Base-by-base conservation (phyloP, 306 rosid species). In the Hippophae tibetana region DNA sequence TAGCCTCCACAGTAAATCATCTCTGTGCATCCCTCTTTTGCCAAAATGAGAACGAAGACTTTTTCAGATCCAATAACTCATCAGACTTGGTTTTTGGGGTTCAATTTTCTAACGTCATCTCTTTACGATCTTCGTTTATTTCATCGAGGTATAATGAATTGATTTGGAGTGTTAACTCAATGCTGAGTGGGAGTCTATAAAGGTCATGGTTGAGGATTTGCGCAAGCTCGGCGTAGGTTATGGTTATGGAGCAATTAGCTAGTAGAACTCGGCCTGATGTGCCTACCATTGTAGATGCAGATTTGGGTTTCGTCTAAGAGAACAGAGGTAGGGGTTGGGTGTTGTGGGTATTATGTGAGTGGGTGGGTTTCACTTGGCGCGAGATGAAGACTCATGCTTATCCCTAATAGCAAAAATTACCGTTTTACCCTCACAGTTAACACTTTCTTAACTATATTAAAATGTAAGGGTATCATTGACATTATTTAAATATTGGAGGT, bases 261-360 rank as follows among this genome's bases (percentile, higher is more conserved):
- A 10, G 78, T 6, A 62, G 59, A 70, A 66, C 74, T 7, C 72
- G 64, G 42, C 46, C 73, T 38, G 49, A 54, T 1, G 61, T 56
- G 43, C 81, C 85, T 27, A 64, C 84, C 9, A 62, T 64, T 54
- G 96, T 88, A 12, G 80, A 85, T 43, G 99, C 88, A 38, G 82
- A 80, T 82, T 86, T 88, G 85, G 96, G 96, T 26, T 18, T 18
- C 23, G 23, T 18, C 23, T 18, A 18, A 18, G 23, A 18, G 23
- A 18, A 18, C 23, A 18, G 23, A 18, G 1, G 23, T 18, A 18
- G 23, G 23, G 23, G 1, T 18, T 18, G 23, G 1, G 23, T 18
- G 23, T 18, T 18, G 23, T 18, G 23, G 23, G 23, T 18, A 18
- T 18, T 18, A 18, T 18, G 23, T 18, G 23, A 18, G 23, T 18